These are phyloP conservation scores for Termitomyces sp. DNA, from an alignment of 768 basidiomycete species.

Conservation along the genomic window DNA sequence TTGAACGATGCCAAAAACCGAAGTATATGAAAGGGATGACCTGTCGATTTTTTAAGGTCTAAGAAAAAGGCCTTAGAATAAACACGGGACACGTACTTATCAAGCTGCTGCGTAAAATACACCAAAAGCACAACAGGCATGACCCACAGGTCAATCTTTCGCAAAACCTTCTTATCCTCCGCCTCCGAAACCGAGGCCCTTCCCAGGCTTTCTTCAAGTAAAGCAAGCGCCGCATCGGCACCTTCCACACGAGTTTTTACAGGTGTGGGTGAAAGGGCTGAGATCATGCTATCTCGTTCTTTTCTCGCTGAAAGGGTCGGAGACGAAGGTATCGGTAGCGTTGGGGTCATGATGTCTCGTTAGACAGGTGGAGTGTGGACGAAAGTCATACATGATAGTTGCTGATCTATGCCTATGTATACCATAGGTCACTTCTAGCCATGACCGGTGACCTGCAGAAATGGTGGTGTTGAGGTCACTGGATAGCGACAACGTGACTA, in stretches of 20 bases:
- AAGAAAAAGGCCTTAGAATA: background rate
- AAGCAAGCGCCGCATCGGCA: constrained; percentile 27
- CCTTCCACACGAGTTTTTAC: constrained; percentile 7
- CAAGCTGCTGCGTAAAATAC: constrained; percentile 39
- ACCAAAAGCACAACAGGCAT: constrained; percentile 34
- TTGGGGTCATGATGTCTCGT: background rate
- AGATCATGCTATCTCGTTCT: background rate
- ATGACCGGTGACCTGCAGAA: background rate
- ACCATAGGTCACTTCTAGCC: background rate
- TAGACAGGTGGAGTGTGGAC: background rate
- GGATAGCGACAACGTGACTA: background rate
- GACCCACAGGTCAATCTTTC: constrained; percentile 35
- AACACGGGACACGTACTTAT: constrained; percentile 29
- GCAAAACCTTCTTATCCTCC: constrained; percentile 26
- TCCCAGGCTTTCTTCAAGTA: constrained; percentile 20
- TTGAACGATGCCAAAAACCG: constrained; percentile 36
- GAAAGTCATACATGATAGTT: background rate
- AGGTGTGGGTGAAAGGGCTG: background rate
- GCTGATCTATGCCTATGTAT: background rate
- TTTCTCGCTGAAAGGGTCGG: background rate
- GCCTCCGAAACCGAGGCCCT: constrained; percentile 24
- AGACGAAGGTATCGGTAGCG: background rate
- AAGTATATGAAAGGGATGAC: constrained; percentile 43
- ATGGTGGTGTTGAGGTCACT: background rate
- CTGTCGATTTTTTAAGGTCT: constrained; percentile 12